Evolutionary conservation across 2,329 filamentous ascomycete species (phyloP).

Genomic region (Pseudocercospora vitis): DNA sequence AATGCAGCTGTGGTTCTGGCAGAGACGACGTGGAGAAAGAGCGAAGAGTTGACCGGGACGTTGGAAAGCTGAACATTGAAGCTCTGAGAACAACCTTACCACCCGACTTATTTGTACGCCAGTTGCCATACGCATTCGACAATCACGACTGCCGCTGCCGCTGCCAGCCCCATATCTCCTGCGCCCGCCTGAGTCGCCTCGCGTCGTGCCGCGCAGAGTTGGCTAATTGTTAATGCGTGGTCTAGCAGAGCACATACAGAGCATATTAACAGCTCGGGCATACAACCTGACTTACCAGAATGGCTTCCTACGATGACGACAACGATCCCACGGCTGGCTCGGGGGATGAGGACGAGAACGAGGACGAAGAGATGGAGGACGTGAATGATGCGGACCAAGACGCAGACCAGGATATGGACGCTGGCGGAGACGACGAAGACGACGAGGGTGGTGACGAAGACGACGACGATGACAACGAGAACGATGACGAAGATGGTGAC

Average conservation of each 20-base stretch:
- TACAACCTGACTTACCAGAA: constrained; percentile 16
- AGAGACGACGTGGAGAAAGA: constrained; percentile 11
- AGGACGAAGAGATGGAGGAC: constrained; percentile 48
- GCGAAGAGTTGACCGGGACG: constrained; percentile 9
- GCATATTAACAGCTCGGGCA: background rate
- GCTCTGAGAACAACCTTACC: background rate
- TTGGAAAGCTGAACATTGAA: background rate
- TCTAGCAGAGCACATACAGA: background rate
- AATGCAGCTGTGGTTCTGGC: constrained; percentile 15
- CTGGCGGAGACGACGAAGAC: constrained; percentile 41
- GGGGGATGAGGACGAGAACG: constrained; percentile 47
- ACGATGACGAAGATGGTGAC: constrained; percentile 39
- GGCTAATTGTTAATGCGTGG: background rate
- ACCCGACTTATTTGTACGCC: background rate
- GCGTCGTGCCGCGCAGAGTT: too few species aligned
- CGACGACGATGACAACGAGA: constrained; percentile 38
- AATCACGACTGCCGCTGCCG: background rate
- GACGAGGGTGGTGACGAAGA: constrained; percentile 45
- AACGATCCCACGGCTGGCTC: constrained; percentile 39
- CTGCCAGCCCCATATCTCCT: too few species aligned
- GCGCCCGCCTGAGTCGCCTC: too few species aligned
- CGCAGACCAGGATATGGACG: constrained; percentile 40
- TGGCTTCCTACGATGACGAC: constrained; percentile 51
- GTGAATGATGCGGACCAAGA: constrained; percentile 43
- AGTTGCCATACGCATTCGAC: background rate